A percentile compares a stretch with the other conserved stretches of the same genome.
phyloP scores from a whole-genome alignment of 176 grass and related monocot species.

The Aegilops speltoides region DNA sequence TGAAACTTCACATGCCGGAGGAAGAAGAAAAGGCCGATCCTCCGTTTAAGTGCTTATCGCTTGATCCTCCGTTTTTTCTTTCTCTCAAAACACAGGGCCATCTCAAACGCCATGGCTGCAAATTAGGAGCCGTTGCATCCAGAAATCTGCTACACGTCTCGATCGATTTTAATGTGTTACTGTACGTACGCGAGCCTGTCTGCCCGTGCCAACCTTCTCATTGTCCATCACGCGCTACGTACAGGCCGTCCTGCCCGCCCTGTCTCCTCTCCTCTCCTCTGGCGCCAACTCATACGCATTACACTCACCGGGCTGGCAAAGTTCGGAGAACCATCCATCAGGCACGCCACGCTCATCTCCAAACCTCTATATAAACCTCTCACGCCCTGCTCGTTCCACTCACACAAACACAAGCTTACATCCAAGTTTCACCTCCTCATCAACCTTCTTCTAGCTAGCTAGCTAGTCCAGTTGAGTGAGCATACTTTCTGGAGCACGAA shows the following conservation, averaged over 20 bases:
- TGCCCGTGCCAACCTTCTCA: too few species aligned
- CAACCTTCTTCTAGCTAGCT: too few species aligned
- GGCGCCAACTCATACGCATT: constrained; percentile 59
- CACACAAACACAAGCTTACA: not conserved
- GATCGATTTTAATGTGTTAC: not conserved
- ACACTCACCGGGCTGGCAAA: not conserved
- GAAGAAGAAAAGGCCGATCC: too few species aligned
- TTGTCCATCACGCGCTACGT: too few species aligned
- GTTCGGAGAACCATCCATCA: not conserved
- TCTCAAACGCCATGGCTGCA: too few species aligned
- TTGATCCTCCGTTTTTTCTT: too few species aligned
- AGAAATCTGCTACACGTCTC: not conserved
- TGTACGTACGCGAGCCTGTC: not conserved
- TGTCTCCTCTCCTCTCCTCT: constrained; percentile 23
- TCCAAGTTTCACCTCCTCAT: not conserved
- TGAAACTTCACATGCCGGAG: too few species aligned
- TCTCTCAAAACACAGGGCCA: too few species aligned
- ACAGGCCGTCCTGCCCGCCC: constrained; percentile 5
- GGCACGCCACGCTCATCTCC: not conserved
- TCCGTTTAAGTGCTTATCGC: too few species aligned
- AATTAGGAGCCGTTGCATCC: not conserved
- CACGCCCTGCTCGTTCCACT: constrained; percentile 3
- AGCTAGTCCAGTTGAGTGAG: not conserved
- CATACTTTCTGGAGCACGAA: not conserved
- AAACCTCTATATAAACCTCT: constrained; percentile 64